Conservation (phyloP, 345 rosid species). For the Dipteronia dyeriana region DNA sequence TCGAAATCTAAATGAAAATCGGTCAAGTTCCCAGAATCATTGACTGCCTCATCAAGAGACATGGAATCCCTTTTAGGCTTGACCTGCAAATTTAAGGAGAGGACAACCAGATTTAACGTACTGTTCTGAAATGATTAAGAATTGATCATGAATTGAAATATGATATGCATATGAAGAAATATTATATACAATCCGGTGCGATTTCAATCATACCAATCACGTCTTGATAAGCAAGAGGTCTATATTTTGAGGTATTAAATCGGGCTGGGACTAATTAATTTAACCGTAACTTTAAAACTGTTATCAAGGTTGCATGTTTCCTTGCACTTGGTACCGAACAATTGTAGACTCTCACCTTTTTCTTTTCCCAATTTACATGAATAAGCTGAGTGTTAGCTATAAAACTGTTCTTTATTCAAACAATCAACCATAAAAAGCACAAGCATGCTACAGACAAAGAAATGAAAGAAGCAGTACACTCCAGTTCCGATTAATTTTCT, state of each 20-base stretch:
- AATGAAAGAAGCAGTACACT: slow-evolving; percentile 47
- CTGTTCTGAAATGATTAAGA: not conserved
- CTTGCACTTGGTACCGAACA: not conserved
- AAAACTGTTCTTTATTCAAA: not conserved
- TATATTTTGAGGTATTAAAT: not conserved
- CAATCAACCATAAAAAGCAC: not conserved
- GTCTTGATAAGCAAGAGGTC: slow-evolving; percentile 1
- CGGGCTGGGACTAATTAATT: not conserved
- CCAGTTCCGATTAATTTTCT: slow-evolving; percentile 82
- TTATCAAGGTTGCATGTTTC: no score
- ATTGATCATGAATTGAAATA: not conserved
- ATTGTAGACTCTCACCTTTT: not conserved
- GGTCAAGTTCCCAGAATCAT: slow-evolving; percentile 85
- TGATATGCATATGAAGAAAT: not conserved
- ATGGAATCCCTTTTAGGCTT: slow-evolving; percentile 59
- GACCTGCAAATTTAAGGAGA: slow-evolving; percentile 42
- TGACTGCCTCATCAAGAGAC: slow-evolving; percentile 76
- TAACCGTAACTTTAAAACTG: no score
- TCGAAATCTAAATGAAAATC: slow-evolving; percentile 95
- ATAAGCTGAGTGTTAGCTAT: not conserved
- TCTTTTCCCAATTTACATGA: not conserved
- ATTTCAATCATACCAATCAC: not conserved
- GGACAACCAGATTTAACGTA: not conserved
- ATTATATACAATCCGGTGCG: not conserved
- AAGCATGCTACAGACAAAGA: not conserved